Evolutionary conservation across 1,284 basidiomycete species (phyloP).

Genomic region (Ganoderma resinaceum): DNA sequence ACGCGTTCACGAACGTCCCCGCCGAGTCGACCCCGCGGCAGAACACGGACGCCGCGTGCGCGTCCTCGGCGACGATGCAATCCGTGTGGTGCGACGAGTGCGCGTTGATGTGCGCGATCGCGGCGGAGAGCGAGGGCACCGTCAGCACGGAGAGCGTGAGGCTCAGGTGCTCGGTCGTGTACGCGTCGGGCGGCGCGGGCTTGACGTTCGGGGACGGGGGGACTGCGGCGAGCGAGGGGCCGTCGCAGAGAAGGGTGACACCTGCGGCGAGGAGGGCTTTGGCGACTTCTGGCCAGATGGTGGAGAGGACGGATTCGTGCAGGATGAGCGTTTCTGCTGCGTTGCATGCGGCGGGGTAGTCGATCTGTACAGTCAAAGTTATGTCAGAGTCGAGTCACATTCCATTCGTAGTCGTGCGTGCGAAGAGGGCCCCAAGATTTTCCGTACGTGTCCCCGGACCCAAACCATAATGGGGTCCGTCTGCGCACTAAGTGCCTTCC

Average conservation of each 20-base stretch:
- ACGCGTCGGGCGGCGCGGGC: slow-evolving; percentile 68
- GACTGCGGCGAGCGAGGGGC: slow-evolving; percentile 63
- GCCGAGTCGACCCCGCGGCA: slow-evolving; percentile 91
- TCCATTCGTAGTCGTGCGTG: neutral
- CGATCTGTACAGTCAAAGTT: slow-evolving; percentile 60
- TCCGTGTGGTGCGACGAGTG: slow-evolving; percentile 98
- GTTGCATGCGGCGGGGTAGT: slow-evolving; percentile 98
- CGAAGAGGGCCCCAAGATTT: neutral
- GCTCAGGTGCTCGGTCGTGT: slow-evolving; percentile 88
- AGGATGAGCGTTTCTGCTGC: slow-evolving; percentile 91
- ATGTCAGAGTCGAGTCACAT: neutral
- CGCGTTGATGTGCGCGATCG: slow-evolving; percentile 90
- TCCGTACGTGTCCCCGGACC: neutral
- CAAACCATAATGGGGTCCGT: neutral
- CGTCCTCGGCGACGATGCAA: slow-evolving; percentile 87
- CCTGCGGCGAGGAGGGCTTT: slow-evolving; percentile 70
- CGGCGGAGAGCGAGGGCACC: slow-evolving; percentile 73
- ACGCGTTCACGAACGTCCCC: slow-evolving; percentile 94
- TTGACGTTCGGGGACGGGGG: slow-evolving; percentile 49
- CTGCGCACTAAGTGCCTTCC: neutral
- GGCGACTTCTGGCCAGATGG: slow-evolving; percentile 85
- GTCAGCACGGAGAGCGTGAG: slow-evolving; percentile 84
- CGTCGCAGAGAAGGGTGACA: slow-evolving; percentile 86
- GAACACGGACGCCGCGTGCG: slow-evolving; percentile 74
- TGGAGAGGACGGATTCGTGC: slow-evolving; percentile 73